A percentile compares a stretch with the other conserved stretches of the same genome.
These are phyloP conservation scores for Dryas octopetala DNA, from an alignment of 306 rosid genomes.

Conservation along the genomic window DNA sequence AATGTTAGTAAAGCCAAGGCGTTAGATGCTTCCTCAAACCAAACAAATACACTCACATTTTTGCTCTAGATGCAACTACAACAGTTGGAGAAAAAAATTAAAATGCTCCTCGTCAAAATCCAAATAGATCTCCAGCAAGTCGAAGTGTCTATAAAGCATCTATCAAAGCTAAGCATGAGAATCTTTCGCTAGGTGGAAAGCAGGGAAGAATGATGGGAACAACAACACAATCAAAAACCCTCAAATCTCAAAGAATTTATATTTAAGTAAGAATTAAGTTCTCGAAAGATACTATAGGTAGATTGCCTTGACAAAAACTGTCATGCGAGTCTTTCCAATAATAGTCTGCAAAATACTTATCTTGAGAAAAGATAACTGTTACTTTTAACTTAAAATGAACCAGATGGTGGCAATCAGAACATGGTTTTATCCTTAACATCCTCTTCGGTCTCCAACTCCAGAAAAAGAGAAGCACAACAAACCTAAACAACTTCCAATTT, in stretches of 20 bases:
- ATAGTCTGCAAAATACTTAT: background rate
- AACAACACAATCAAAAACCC: background rate
- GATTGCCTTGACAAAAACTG: background rate
- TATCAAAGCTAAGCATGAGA: background rate
- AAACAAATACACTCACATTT: background rate
- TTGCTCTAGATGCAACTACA: background rate
- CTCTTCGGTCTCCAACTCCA: background rate
- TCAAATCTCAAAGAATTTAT: background rate
- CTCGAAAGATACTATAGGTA: too few species aligned
- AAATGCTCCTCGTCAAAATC: background rate
- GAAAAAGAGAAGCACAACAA: background rate
- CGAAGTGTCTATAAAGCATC: background rate
- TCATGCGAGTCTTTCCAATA: background rate
- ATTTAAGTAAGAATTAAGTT: background rate
- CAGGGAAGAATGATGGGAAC: background rate
- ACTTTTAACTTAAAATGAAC: constrained; percentile 1
- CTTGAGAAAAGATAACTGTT: background rate
- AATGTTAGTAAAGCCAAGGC: background rate
- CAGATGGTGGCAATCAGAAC: background rate
- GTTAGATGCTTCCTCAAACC: background rate
- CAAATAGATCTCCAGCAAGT: background rate
- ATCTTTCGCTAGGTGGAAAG: background rate
- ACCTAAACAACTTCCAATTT: background rate
- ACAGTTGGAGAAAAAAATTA: background rate
- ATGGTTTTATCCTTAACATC: background rate